Conservation (phyloP, 352 stramenopile species). For the Globisporangium cylindrosporum region DNA sequence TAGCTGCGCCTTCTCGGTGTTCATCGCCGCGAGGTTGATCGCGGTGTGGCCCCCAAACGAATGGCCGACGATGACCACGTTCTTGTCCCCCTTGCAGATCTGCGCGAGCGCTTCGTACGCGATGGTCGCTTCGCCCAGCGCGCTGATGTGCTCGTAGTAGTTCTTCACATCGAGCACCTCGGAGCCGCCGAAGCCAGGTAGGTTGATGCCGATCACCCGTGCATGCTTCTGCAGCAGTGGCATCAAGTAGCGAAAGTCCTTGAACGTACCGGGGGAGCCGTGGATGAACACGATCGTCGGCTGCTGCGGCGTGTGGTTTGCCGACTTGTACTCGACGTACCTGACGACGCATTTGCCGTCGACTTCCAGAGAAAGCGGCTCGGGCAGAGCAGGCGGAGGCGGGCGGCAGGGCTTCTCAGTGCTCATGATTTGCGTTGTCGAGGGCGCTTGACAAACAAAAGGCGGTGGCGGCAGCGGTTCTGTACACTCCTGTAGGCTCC, state of each 20-base stretch:
- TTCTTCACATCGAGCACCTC: constrained; percentile 33
- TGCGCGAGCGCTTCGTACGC: constrained; percentile 40
- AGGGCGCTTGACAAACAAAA: not conserved
- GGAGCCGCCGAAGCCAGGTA: constrained; percentile 57
- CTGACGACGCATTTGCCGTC: constrained; percentile 38
- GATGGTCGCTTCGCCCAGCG: constrained; percentile 29
- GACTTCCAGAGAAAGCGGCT: constrained; percentile 25
- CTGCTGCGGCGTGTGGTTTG: constrained; percentile 8
- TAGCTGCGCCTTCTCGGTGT: constrained; percentile 28
- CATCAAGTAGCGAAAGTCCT: constrained; percentile 62
- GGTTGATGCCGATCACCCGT: constrained; percentile 53
- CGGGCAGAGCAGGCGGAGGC: constrained; percentile 22
- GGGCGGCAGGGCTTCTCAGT: not conserved
- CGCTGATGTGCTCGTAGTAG: constrained; percentile 44
- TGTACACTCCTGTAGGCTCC: not conserved
- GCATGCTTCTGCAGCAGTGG: constrained; percentile 38
- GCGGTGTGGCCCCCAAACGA: constrained; percentile 26
- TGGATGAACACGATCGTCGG: constrained; percentile 59
- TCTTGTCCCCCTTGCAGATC: constrained; percentile 26
- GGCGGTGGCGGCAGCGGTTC: not conserved
- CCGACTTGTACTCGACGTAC: constrained; percentile 30
- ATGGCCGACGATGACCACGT: constrained; percentile 12
- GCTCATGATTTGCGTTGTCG: not conserved
- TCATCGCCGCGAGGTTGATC: constrained; percentile 44
- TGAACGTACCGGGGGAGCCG: constrained; percentile 56